phyloP scores from a whole-genome alignment of 192 early-diverging fungal genomes.

The Martensiomyces pterosporus region DNA sequence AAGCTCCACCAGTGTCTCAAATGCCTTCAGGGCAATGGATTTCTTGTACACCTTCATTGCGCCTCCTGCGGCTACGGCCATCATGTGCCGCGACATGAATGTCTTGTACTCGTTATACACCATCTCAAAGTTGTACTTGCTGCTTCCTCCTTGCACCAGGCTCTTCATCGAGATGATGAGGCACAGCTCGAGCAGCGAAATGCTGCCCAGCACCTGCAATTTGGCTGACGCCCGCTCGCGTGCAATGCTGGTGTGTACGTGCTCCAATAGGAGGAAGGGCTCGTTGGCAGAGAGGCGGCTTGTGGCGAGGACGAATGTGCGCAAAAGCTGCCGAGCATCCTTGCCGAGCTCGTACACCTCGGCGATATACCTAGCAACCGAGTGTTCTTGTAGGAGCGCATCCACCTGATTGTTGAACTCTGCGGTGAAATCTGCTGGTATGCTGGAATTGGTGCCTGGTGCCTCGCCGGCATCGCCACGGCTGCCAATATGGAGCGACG shows the following conservation, averaged over 20 bases:
- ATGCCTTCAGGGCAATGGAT: constrained; percentile 82
- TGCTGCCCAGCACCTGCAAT: constrained; percentile 36
- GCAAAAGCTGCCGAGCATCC: constrained; percentile 30
- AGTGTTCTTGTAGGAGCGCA: constrained; percentile 10
- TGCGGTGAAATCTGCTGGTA: constrained; percentile 18
- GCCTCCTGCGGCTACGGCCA: constrained; percentile 41
- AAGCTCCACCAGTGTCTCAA: constrained; percentile 69
- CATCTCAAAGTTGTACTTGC: constrained; percentile 90
- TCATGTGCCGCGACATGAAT: constrained; percentile 64
- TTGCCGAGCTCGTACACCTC: constrained; percentile 32
- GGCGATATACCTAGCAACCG: constrained; percentile 12
- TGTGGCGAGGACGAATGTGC: constrained; percentile 12
- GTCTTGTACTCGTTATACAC: constrained; percentile 88
- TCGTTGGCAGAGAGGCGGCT: constrained; percentile 5
- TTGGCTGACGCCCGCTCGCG: constrained; percentile 24
- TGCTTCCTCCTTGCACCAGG: constrained; percentile 59
- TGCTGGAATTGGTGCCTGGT: too few relatives aligned
- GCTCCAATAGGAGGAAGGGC: constrained; percentile 4
- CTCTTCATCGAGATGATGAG: constrained; percentile 77
- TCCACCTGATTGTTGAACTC: constrained; percentile 50
- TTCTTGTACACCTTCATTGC: constrained; percentile 72
- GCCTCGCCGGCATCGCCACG: constrained; percentile 10
- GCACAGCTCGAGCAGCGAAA: constrained; percentile 76
- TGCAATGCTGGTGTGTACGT: constrained; percentile 36
- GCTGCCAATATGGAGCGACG: constrained; percentile 37